Evolutionary conservation across 257 asterid genomes (phyloP).

Genomic region (Fraxinus cuspidata): DNA sequence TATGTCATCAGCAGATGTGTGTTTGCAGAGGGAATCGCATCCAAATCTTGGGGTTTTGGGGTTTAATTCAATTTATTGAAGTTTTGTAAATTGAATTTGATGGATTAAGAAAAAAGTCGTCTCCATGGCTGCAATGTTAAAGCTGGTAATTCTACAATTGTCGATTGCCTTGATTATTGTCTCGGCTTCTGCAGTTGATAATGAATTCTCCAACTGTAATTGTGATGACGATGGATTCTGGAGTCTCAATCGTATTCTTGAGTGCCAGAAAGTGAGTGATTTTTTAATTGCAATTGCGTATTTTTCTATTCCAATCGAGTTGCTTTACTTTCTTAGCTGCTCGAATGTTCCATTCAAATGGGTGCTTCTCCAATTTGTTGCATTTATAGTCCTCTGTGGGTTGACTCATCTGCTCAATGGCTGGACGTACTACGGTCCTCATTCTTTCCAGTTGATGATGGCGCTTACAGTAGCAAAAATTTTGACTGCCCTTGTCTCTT

Average conservation of each 20-base stretch:
- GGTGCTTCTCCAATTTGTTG: constrained; percentile 81
- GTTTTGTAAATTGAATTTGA: constrained; percentile 27
- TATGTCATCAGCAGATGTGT: no score
- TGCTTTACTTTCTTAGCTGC: constrained; percentile 81
- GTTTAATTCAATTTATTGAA: background rate
- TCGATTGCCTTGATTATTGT: constrained; percentile 41
- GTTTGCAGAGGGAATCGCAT: background rate
- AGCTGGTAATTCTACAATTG: constrained; percentile 45
- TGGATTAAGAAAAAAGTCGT: constrained; percentile 38
- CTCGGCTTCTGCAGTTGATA: constrained; percentile 42
- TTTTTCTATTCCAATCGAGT: constrained; percentile 92
- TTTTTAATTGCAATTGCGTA: constrained; percentile 83
- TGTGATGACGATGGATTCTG: constrained; percentile 84
- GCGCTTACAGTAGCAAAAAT: no score
- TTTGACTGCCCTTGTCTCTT: constrained; percentile 74
- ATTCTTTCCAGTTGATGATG: no score
- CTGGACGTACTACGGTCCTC: constrained; percentile 49
- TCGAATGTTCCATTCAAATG: constrained; percentile 80
- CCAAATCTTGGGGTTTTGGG: background rate
- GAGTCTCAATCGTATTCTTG: constrained; percentile 61
- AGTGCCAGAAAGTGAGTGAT: constrained; percentile 75
- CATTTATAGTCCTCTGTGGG: constrained; percentile 91
- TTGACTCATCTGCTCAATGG: constrained; percentile 91
- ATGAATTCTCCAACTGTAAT: constrained; percentile 51
- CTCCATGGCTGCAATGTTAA: constrained; percentile 58